Evolutionary conservation across 495 filamentous ascomycete genomes (phyloP), one percentile per base, ranked within the genome.

Genomic region (Penicillium odoratum): DNA sequence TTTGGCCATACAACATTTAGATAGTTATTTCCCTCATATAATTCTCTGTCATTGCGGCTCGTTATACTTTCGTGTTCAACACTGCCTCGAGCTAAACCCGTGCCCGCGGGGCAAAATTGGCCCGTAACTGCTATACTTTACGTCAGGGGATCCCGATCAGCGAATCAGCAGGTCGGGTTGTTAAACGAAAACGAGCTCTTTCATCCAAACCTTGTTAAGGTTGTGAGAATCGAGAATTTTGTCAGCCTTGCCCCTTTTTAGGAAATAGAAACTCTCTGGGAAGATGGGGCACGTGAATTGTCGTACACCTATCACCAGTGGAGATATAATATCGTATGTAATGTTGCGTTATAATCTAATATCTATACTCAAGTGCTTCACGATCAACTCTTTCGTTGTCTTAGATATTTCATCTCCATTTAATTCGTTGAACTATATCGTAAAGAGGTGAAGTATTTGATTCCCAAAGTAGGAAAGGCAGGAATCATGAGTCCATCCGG

Each of bases 191-290:
- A 46, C 43, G 43, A 46, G 43, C 16, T 46, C 5, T 26, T 25
- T 10, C 28, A 25, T 13, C 8, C 46, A 30, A 48, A 28, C 15
- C 28, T 28, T 28, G 26, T 30, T 28, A 30, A n/a, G 11, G 26
- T n/a, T 30, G 15, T 30, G 8, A 6, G 46, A 28, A 11, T 21
- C 21, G 21, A 21, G 21, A 21, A 21, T 21, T 21, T 2, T 21
- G 21, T 29, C 33, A 31, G 46, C 46, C 26, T 48, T 18, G 46
- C 46, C 46, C 46, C 46, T 29, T 31, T 48, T 48, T 30, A 9
- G 11, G 15, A 31, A 30, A 29, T 30, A 58, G 66, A 67, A 66
- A 49, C 59, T 62, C 57, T 66, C 48, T 71, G 60, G 60, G 67
- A 67, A 54, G 47, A 5, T 53, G 60, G 42, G 53, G 50, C 57